Evolutionary conservation across 176 grass and related monocot genomes (phyloP).

Genomic region (Oryza officinalis): DNA sequence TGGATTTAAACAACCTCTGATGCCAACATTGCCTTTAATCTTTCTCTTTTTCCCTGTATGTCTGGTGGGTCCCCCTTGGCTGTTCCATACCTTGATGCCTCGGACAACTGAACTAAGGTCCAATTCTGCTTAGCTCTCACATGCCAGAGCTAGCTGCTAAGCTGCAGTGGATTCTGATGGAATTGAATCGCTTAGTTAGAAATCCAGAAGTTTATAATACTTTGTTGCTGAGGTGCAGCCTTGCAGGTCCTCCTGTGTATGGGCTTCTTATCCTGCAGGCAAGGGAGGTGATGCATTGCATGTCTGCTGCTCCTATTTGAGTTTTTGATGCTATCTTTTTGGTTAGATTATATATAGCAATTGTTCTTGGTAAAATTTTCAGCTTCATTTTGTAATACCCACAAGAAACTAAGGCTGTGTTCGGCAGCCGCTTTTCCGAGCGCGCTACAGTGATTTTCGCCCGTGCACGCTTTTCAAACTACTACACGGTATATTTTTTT

Average conservation of each 20-base stretch:
- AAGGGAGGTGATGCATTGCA: neutral
- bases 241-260: neutral
- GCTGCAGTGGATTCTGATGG: neutral
- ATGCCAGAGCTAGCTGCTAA: neutral
- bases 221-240: neutral
- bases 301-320: neutral
- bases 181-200: neutral
- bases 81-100: neutral
- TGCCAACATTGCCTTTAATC: constrained; percentile 29
- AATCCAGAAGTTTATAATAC: neutral
- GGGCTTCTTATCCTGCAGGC: neutral
- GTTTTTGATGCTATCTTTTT: constrained; percentile 26
- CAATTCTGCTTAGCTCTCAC: neutral
- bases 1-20: constrained; percentile 30
- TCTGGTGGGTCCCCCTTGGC: neutral
- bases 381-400: neutral
- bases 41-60: constrained; percentile 18
- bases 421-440: too few relatives aligned
- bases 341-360: neutral
- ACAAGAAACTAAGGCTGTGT: too few relatives aligned
- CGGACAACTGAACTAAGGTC: neutral
- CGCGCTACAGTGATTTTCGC: too few relatives aligned
- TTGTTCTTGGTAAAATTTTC: neutral
- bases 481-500: too few relatives aligned
- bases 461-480: too few relatives aligned